These are phyloP conservation scores for Puccinia horiana DNA, from an alignment of 1,284 basidiomycete genomes.

Conservation along the genomic window DNA sequence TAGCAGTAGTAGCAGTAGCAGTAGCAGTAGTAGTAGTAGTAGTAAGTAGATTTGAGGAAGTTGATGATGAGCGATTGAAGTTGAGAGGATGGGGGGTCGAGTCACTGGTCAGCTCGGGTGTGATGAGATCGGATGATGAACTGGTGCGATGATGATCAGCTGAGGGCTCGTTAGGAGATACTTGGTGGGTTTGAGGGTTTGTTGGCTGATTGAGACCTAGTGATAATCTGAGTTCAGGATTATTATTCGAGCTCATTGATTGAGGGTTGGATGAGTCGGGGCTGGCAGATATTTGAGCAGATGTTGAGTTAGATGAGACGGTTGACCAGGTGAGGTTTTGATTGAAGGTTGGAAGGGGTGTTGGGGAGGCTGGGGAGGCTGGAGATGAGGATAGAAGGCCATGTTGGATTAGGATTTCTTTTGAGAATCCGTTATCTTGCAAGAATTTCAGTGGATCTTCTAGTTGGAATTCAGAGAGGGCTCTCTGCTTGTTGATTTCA, in stretches of 20 bases:
- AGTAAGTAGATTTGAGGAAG: background rate
- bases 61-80: conserved; percentile 5
- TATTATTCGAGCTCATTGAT: background rate
- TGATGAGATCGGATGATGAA: conserved; percentile 12
- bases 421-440: conserved; percentile 36
- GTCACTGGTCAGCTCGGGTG: background rate
- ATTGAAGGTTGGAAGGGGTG: background rate
- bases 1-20: too few species aligned
- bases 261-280: background rate
- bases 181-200: background rate
- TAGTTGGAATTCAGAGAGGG: background rate
- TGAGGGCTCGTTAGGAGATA: background rate
- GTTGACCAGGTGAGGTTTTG: background rate
- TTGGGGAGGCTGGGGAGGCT: conserved; percentile 1
- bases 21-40: background rate
- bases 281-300: background rate
- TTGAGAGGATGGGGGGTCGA: background rate
- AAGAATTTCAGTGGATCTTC: conserved; percentile 42
- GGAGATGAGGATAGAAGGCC: conserved; percentile 7
- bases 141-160: background rate
- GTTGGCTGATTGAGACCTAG: background rate
- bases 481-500: background rate
- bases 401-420: conserved; percentile 6
- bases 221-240: conserved; percentile 1
- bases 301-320: background rate